Percentiles rank a stretch among this genome's conserved stretches.
These are phyloP conservation scores for Suillus weaverae DNA, from an alignment of 768 basidiomycete species.

Conservation along the genomic window DNA sequence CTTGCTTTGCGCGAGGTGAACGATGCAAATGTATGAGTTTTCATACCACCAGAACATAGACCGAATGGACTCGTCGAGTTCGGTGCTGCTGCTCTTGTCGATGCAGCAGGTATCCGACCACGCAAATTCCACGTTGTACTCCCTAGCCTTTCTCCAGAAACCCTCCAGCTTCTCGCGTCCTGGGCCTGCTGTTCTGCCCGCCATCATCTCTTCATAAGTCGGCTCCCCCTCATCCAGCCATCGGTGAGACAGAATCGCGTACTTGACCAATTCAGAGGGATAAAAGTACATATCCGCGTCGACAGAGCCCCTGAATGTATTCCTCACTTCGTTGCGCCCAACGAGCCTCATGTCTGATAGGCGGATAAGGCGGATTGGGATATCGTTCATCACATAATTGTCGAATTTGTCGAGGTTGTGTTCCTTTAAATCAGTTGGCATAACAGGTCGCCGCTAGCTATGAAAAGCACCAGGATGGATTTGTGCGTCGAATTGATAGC, in stretches of 20 bases:
- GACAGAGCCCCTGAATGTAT: neutral
- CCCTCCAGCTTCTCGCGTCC: constrained; percentile 1
- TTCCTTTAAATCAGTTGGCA: too few species aligned
- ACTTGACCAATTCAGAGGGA: neutral
- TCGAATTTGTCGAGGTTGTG: neutral
- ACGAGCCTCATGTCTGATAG: constrained; percentile 20
- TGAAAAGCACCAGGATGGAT: too few species aligned
- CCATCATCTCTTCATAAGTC: neutral
- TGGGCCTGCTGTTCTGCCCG: neutral
- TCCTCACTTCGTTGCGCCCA: constrained; percentile 6
- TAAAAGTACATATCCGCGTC: neutral
- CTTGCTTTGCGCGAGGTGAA: constrained; percentile 18
- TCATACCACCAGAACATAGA: constrained; percentile 32
- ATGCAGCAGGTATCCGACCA: too few species aligned
- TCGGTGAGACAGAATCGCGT: constrained; percentile 11
- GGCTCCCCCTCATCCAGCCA: constrained; percentile 6
- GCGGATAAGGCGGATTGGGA: constrained; percentile 13
- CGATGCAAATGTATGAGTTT: constrained; percentile 24
- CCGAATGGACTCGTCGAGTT: constrained; percentile 29
- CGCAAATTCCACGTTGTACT: constrained; percentile 15
- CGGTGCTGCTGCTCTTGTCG: constrained; percentile 22
- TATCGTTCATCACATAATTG: too few species aligned
- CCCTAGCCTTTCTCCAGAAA: constrained; percentile 20
- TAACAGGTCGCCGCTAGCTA: too few species aligned
- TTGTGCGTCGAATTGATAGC: too few species aligned